Conservation (phyloP, 73 alveolate genomes). For the Tetrahymena malaccensis region DNA sequence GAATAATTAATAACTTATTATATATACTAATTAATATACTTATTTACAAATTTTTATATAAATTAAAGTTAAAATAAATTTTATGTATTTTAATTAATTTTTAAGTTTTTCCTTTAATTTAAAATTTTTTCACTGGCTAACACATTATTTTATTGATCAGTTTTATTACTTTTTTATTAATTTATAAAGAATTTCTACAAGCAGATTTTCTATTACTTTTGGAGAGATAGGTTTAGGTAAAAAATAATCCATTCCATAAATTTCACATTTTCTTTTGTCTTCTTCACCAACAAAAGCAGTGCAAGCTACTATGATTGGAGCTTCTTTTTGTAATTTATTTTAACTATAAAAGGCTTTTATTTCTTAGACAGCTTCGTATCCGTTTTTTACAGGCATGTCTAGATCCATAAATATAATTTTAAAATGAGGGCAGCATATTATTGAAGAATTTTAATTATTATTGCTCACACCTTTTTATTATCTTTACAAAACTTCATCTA, state of each 20-base stretch:
- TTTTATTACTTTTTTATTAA: neutral
- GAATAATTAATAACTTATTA: too few relatives aligned
- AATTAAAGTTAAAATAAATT: too few relatives aligned
- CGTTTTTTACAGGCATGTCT: neutral
- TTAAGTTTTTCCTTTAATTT: too few relatives aligned
- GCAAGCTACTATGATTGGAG: neutral
- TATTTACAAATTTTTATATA: too few relatives aligned
- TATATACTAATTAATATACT: too few relatives aligned
- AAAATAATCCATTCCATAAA: neutral
- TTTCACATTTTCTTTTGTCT: neutral
- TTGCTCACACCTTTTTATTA: neutral
- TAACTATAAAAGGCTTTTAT: neutral
- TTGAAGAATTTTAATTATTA: neutral
- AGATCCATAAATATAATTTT: neutral
- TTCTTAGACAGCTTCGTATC: neutral
- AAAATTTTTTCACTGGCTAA: too few relatives aligned
- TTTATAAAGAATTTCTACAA: neutral
- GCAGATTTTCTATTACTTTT: neutral
- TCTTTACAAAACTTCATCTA: neutral
- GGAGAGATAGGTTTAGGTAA: neutral
- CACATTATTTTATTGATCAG: neutral
- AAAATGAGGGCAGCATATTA: neutral
- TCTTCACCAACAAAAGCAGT: neutral
- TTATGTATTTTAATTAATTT: too few relatives aligned
- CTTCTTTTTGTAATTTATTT: neutral